phyloP scores from a whole-genome alignment of 192 early-diverging fungal species.

The Podila epigama region DNA sequence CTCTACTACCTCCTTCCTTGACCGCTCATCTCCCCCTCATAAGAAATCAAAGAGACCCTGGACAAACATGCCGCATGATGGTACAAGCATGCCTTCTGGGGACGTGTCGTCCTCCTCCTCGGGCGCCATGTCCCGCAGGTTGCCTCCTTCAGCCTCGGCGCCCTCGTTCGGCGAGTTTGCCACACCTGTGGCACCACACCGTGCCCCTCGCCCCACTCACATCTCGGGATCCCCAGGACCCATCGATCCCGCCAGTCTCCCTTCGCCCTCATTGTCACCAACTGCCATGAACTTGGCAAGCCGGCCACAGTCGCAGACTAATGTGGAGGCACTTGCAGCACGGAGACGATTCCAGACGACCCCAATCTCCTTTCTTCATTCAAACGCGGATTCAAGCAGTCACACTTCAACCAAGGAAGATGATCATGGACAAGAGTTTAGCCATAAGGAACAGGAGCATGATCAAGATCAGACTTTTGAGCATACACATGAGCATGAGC shows the following conservation, averaged over 20 bases:
- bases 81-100: not conserved
- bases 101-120: not conserved
- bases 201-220: constrained; percentile 22
- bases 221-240: too few species aligned
- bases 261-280: constrained; percentile 59
- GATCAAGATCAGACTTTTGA: too few species aligned
- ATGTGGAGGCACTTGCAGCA: constrained; percentile 6
- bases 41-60: constrained; percentile 43
- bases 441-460: too few species aligned
- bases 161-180: constrained; percentile 46
- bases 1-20: constrained; percentile 16
- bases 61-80: constrained; percentile 7
- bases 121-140: not conserved
- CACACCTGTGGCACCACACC: constrained; percentile 18
- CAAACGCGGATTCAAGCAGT: too few species aligned
- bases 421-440: too few species aligned
- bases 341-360: constrained; percentile 35
- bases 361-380: constrained; percentile 15
- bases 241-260: constrained; percentile 52
- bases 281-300: constrained; percentile 24
- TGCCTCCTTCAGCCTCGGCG: constrained; percentile 26
- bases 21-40: constrained; percentile 41
- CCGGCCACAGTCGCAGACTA: constrained; percentile 16
- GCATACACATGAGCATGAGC: not conserved
- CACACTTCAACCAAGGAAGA: too few species aligned